Evolutionary conservation across 164 flowering plant species (phyloP), one percentile per base, ranked within the genome.

Genomic region (Brasenia schreberi): DNA sequence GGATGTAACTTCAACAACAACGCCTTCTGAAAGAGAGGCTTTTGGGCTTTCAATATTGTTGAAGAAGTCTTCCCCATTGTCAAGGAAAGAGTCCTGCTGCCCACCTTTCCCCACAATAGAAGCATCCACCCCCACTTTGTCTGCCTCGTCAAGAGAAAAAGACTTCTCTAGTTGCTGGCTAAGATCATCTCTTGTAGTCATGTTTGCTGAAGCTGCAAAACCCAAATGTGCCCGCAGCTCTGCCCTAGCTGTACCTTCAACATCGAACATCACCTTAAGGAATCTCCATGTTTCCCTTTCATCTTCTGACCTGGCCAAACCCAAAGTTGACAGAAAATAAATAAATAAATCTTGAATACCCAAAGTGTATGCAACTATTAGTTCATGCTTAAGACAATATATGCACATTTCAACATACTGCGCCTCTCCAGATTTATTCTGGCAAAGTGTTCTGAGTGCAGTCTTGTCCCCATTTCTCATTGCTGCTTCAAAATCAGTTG

Each of bases 1-100:
- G 59, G 70, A 64, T 63, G 68, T 64, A 62, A 59, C 79, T 43
- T 49, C 89, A 70, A 19, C 72, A 68, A 44, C 71, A 58, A 44
- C 71, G 56, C 79, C 75, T 62, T 63, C 82, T 70, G 87, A 71
- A 68, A 74, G 65, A 43, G 87, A 3, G 65, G 90, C 92, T 79
- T 81, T 92, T 52, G 99, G 97, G 69, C 94, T 95, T 65, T 95
- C 86, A 74, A 95, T 91, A 81, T 90, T 95, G 86, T 95, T 88
- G 63, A 92, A 95, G 77, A 95, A 95, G 72, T 95, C 98, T 70
- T 87, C 97, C 11, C 94, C 97, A 76, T 91, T 87, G 68, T 95
- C 99, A 81, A 64, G 64, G 74, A 81, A 19, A 60, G 63, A 7
- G n/a, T 45, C 53, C 12, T 45, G 27, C 12, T 45, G 27, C 27